Evolutionary conservation across 306 rosid species (phyloP).

Genomic region (Prunus persica): Prunus_persica_NCBIv2 NC_034014.1:4873001-4873500

Average conservation of each 20-base stretch:
- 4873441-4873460: not conserved
- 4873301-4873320: too few relatives aligned
- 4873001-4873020: not conserved
- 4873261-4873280: not conserved
- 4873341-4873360: not conserved
- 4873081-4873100: conserved; percentile 26
- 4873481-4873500: not conserved
- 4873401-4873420: not conserved
- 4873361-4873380: not conserved
- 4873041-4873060: not conserved
- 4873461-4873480: not conserved
- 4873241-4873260: not conserved
- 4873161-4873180: not conserved
- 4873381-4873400: conserved; percentile 2
- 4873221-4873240: too few relatives aligned
- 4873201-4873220: not conserved
- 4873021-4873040: conserved; percentile 11
- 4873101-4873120: conserved; percentile 1
- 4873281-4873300: not conserved
- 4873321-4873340: not conserved
- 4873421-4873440: not conserved
- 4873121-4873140: conserved; percentile 9
- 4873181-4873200: not conserved
- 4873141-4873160: not conserved
- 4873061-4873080: conserved; percentile 4